Conservation (phyloP, 2,329 filamentous ascomycete genomes). For the Claviceps sp. region DNA sequence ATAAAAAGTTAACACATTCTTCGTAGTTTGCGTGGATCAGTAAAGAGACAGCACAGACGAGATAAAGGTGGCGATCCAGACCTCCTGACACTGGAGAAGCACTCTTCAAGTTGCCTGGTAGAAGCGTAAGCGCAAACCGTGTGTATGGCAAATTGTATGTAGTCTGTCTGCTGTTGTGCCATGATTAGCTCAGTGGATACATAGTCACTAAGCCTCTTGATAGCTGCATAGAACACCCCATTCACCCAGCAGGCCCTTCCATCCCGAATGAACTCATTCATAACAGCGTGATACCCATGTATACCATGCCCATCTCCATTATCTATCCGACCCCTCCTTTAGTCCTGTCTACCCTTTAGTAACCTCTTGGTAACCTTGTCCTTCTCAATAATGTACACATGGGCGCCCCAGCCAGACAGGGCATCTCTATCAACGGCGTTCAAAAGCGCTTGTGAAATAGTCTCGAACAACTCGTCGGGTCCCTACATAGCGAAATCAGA, state of each 20-base stretch:
- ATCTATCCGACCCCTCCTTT: conserved; percentile 18
- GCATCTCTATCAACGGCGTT: conserved; percentile 96
- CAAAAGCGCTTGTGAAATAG: conserved; percentile 86
- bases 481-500: conserved; percentile 33
- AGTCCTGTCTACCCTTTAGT: conserved; percentile 95
- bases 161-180: too few relatives aligned
- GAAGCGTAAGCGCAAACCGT: background rate
- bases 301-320: background rate
- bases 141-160: background rate
- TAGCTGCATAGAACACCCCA: conserved; percentile 8
- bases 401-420: conserved; percentile 92
- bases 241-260: background rate
- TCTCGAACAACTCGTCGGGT: conserved; percentile 95
- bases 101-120: too few relatives aligned
- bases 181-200: too few relatives aligned
- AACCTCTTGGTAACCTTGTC: conserved; percentile 98
- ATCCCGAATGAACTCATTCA: background rate
- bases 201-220: conserved; percentile 8
- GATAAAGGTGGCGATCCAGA: too few relatives aligned
- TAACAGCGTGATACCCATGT: background rate
- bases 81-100: too few relatives aligned
- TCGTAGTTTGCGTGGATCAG: too few relatives aligned
- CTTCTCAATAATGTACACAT: conserved; percentile 99
- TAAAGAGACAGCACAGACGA: too few relatives aligned
- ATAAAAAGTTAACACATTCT: too few relatives aligned